phyloP scores from a whole-genome alignment of 1,284 basidiomycete species.

The Mrakiaceae sp. region DNA sequence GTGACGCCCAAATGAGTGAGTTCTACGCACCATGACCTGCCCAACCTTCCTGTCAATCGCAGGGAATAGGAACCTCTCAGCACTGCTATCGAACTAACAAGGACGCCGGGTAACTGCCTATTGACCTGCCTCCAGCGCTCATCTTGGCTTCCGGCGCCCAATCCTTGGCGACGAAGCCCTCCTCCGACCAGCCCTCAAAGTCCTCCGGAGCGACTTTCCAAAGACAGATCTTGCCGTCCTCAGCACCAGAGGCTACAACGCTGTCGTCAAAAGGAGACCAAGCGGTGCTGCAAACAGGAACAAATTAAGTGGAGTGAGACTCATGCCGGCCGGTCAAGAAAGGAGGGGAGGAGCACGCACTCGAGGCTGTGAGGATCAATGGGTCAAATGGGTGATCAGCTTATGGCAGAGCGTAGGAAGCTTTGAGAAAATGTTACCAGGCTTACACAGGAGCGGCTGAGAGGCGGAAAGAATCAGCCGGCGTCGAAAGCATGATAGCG shows the following conservation, averaged over 20 bases:
- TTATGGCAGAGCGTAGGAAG: neutral
- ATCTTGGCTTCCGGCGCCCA: conserved; percentile 55
- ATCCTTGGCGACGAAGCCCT: conserved; percentile 70
- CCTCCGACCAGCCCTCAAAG: conserved; percentile 78
- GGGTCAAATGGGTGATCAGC: neutral
- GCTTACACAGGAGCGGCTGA: conserved; percentile 28
- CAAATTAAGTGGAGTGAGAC: conserved; percentile 36
- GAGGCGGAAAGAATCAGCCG: too few relatives aligned
- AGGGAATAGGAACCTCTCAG: conserved; percentile 20
- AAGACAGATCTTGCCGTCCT: conserved; percentile 85
- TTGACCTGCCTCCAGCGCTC: conserved; percentile 35
- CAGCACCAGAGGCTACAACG: conserved; percentile 77
- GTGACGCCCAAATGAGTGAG: too few relatives aligned
- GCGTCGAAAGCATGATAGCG: too few relatives aligned
- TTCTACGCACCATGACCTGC: conserved; percentile 45
- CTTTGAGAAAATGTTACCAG: neutral
- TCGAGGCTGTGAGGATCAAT: neutral
- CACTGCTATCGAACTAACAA: neutral
- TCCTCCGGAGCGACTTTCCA: conserved; percentile 64
- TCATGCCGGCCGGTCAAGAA: neutral
- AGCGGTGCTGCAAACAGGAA: conserved; percentile 56
- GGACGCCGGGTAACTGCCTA: conserved; percentile 26
- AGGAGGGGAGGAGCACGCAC: neutral
- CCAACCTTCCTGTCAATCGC: conserved; percentile 75
- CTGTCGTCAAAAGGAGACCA: conserved; percentile 93